Evolutionary conservation across 176 grass and related monocot species (phyloP), one percentile per base, ranked within the genome.

Genomic region (Hyparrhenia diplandra): DNA sequence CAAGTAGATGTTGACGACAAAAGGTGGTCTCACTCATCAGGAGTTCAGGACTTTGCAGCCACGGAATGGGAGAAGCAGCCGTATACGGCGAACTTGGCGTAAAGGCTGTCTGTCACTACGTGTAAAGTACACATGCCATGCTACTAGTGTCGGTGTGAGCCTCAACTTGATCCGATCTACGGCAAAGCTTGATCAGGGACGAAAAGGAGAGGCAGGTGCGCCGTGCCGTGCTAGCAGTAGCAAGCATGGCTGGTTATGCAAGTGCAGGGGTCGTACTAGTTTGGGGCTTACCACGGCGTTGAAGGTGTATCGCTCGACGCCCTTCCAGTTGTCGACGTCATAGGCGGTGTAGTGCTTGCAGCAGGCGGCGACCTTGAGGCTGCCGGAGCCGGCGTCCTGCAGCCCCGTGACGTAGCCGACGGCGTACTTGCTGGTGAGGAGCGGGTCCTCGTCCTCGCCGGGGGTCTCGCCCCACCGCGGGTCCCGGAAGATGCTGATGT

Each of bases 331-430:
- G 75, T 98, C 95, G 10, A 98, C 20, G 77, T 98, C 95, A 42
- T 98, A 98, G 11, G 95, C 95, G 17, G 92, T 98, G 86, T 98
- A 98, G 86, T 98, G 95, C 88, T 98, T 98, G 88, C 95, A 98
- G 80, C 95, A 98, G 0, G 95, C 95, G 29, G 95, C 95, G 31
- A 98, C 95, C 81, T 98, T 98, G 83, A 98, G 90, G 45, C 24
- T 80, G 35, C 75, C 59, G 13, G 11, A 40, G 64, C 67, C 71
- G 67, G 85, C 64, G 37, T 85, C 17, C 85, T 98, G 92, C 31
- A 98, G 85, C 4, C 95, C 95, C 0, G 40, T 71, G 52, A 98
- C 95, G 61, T 91, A 98, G 0, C 92, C 95, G 8, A 88, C 83
- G 45, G 92, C 95, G 64, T 94, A 98, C 82, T 82, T 94, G 92